Evolutionary conservation across 768 basidiomycete species (phyloP), one percentile per base, ranked within the genome.

Genomic region (Lentinula sp.): DNA sequence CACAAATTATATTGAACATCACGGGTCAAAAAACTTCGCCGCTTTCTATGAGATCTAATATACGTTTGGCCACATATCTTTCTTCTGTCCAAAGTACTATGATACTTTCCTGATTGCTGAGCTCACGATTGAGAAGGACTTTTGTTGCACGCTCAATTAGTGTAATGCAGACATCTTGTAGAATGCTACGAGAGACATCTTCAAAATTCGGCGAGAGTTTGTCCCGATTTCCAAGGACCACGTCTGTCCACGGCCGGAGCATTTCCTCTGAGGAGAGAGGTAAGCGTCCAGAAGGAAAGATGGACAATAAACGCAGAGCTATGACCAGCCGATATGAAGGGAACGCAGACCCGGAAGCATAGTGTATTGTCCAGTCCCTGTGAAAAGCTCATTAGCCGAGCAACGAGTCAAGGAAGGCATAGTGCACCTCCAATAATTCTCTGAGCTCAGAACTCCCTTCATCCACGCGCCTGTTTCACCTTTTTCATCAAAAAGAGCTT

Each of bases 381-480:
- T 13, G 35, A 13, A 60, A 60, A 5, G 34, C 46, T 18, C 42
- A 53, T 61, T 51, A 55, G 34, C 21, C 21, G 35, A 39, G 28
- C 31, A 34, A 37, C 13, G 28, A 18, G 52, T 15, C 18, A 43
- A 56, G 6, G 15, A n/a, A 21, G 23, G 40, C 32, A 52, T 63
- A 56, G 67, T 75, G 63, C 70, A 96, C 95, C 88, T 87, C 92
- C 93, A 96, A 70, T 96, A 98, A 2, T 85, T 84, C 65, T 88
- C 81, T 1, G 75, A 72, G 49, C 79, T 68, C 40, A 98, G 78
- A 0, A 81, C 66, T 4, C 76, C 73, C 65, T 78, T 80, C 72
- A 90, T 83, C 70, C 73, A 66, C 57, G 64, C 16, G 11, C 81
- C 80, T 6, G 80, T 60, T 49, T 43, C 63, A 53, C 64, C 78